phyloP scores from a whole-genome alignment of 2,329 filamentous ascomycete genomes.

The Fusarium aywerte region DNA sequence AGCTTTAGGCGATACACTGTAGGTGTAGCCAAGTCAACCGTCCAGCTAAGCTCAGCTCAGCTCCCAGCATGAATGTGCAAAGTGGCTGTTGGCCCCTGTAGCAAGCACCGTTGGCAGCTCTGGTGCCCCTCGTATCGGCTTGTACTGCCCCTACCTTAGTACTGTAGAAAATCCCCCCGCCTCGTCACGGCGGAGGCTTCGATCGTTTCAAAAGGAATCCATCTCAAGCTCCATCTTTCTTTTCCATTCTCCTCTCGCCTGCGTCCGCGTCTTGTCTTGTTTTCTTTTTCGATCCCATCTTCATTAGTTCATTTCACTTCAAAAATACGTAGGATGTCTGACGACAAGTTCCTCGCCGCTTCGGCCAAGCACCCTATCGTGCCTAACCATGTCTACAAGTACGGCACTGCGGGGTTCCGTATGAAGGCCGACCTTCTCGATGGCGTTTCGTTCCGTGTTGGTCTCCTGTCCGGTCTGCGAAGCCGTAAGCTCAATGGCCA shows the following conservation, averaged over 20 bases:
- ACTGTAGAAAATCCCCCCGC: constrained; percentile 17
- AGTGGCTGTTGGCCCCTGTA: constrained; percentile 19
- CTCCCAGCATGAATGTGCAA: background rate
- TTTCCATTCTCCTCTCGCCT: constrained; percentile 19
- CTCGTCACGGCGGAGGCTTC: constrained; percentile 35
- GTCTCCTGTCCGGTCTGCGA: constrained; percentile 86
- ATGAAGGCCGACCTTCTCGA: constrained; percentile 84
- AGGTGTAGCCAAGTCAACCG: background rate
- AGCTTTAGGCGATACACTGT: background rate
- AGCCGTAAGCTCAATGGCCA: constrained; percentile 90
- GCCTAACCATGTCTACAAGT: constrained; percentile 67
- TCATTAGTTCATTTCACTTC: constrained; percentile 2
- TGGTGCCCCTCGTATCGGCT: constrained; percentile 5
- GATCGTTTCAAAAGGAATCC: constrained; percentile 40
- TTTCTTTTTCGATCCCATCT: constrained; percentile 17
- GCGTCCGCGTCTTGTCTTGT: constrained; percentile 11
- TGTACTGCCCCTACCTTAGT: background rate
- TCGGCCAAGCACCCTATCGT: constrained; percentile 71
- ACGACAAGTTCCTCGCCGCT: constrained; percentile 67
- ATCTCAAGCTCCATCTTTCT: constrained; percentile 39
- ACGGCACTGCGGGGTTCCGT: constrained; percentile 75
- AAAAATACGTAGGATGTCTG: constrained; percentile 55
- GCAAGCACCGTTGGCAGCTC: constrained; percentile 14
- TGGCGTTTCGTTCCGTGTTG: constrained; percentile 92
- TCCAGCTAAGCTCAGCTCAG: constrained; percentile 4